A percentile compares a stretch with the other conserved stretches of the same genome.
Evolutionary conservation across 106 monocot genomes (phyloP).

Genomic region (Acorus gramineus): DNA sequence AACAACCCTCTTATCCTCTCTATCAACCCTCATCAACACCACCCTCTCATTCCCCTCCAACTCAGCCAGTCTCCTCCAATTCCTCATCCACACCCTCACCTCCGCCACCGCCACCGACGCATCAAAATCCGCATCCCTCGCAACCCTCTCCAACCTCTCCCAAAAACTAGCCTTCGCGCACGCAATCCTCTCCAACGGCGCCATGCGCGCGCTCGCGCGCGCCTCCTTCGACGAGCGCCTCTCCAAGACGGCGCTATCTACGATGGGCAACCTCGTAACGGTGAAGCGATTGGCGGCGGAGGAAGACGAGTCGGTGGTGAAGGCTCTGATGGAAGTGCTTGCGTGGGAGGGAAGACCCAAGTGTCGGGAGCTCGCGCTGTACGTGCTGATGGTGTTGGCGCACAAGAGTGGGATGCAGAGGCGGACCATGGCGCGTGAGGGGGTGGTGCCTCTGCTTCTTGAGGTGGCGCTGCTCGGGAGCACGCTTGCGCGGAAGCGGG

Average conservation of each 20-base stretch:
- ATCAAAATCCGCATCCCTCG: slow-evolving; percentile 20
- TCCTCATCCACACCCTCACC: slow-evolving; percentile 25
- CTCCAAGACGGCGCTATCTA: slow-evolving; percentile 28
- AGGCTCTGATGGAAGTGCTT: slow-evolving; percentile 34
- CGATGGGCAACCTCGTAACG: slow-evolving; percentile 32
- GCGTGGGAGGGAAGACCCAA: slow-evolving; percentile 28
- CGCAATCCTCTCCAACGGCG: slow-evolving; percentile 24
- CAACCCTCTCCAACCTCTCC: slow-evolving; percentile 54
- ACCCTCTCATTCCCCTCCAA: slow-evolving; percentile 1
- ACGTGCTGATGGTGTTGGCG: slow-evolving; percentile 51
- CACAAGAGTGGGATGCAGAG: slow-evolving; percentile 21
- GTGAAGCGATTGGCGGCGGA: slow-evolving; percentile 33
- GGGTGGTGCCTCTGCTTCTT: slow-evolving; percentile 44
- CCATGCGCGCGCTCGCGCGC: slow-evolving; percentile 28
- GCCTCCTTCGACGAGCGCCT: slow-evolving; percentile 6
- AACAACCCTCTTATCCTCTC: slow-evolving; percentile 40
- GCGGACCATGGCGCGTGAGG: slow-evolving; percentile 28
- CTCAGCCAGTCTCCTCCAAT: slow-evolving; percentile 26
- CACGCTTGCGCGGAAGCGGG: slow-evolving; percentile 41
- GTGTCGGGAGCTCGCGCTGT: slow-evolving; percentile 44
- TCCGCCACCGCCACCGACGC: not conserved
- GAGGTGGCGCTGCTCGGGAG: slow-evolving; percentile 60
- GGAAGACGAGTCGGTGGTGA: slow-evolving; percentile 23
- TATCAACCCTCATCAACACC: slow-evolving; percentile 29
- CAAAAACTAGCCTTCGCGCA: slow-evolving; percentile 40